These are phyloP conservation scores for Tubosaeta brunneosetosa DNA, from an alignment of 768 basidiomycete species.

Conservation along the genomic window DNA sequence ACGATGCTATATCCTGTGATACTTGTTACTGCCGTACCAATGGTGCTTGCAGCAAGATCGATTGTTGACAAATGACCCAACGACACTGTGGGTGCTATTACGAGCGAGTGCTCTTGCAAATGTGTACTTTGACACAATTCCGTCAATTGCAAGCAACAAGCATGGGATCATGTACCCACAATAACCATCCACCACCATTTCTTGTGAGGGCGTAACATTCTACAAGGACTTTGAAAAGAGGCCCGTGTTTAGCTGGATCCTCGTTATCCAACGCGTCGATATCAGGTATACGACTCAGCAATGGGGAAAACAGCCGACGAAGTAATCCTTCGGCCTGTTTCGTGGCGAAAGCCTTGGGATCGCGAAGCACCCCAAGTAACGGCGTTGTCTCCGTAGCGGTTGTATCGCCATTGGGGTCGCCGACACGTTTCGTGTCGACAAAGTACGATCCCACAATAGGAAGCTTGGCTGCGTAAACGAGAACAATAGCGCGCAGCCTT, in stretches of 20 bases:
- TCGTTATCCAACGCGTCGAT: constrained; percentile 16
- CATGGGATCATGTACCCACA: constrained; percentile 8
- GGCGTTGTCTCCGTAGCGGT: constrained; percentile 22
- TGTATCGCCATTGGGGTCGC: background rate
- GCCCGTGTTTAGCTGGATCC: constrained; percentile 5
- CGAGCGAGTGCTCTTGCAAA: constrained; percentile 22
- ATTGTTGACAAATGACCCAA: constrained; percentile 52
- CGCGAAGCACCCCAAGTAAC: constrained; percentile 19
- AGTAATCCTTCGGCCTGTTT: constrained; percentile 16
- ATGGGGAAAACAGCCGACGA: constrained; percentile 10
- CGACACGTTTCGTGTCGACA: constrained; percentile 1
- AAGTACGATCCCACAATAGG: constrained; percentile 24
- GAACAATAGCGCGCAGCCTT: constrained; percentile 9
- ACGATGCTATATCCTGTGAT: constrained; percentile 43
- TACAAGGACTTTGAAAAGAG: constrained; percentile 6
- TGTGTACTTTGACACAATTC: constrained; percentile 11
- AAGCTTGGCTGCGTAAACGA: constrained; percentile 13
- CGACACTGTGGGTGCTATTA: constrained; percentile 31
- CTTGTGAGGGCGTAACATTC: constrained; percentile 23
- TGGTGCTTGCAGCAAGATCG: constrained; percentile 47
- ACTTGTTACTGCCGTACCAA: constrained; percentile 37
- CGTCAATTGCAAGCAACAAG: background rate
- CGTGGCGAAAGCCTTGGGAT: constrained; percentile 20
- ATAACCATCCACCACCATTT: constrained; percentile 20
- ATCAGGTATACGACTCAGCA: constrained; percentile 16